Conservation (phyloP, 768 basidiomycete species). For the Panaeolus cyanescens region DNA sequence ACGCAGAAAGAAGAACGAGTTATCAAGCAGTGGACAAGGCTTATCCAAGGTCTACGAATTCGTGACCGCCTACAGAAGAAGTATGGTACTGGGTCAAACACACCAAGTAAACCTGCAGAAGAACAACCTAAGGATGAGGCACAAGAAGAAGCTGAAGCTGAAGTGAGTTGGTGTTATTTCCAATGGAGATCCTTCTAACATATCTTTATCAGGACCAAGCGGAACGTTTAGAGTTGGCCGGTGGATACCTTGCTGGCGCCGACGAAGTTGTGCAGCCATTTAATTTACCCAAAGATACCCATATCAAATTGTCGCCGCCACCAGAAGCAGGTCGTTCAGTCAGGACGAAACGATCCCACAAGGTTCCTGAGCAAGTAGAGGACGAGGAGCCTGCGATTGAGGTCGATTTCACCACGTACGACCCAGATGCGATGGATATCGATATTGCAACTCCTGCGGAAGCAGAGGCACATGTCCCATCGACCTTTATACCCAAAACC, state of each 20-base stretch:
- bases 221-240: conserved; percentile 32
- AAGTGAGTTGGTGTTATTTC: not conserved
- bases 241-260: conserved; percentile 71
- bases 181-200: not conserved
- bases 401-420: conserved; percentile 32
- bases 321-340: conserved; percentile 5
- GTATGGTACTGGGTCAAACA: conserved; percentile 48
- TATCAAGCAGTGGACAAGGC: conserved; percentile 84
- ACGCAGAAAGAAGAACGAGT: conserved; percentile 77
- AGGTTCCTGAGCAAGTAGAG: conserved; percentile 9
- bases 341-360: not conserved
- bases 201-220: conserved; percentile 18
- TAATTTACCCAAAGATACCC: conserved; percentile 63
- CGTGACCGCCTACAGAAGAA: conserved; percentile 80
- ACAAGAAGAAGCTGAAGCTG: conserved; percentile 13
- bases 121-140: conserved; percentile 11
- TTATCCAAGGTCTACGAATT: conserved; percentile 88
- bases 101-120: conserved; percentile 7
- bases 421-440: conserved; percentile 39
- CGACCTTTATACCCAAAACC: conserved; percentile 44
- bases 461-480: not conserved
- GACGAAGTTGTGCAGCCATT: conserved; percentile 77
- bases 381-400: conserved; percentile 17
- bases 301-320: conserved; percentile 26
- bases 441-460: conserved; percentile 23